Percentiles rank a stretch among this genome's conserved stretches.
Evolutionary conservation across 495 filamentous ascomycete species (phyloP).

Genomic region (Hypoxylon lenormandii): DNA sequence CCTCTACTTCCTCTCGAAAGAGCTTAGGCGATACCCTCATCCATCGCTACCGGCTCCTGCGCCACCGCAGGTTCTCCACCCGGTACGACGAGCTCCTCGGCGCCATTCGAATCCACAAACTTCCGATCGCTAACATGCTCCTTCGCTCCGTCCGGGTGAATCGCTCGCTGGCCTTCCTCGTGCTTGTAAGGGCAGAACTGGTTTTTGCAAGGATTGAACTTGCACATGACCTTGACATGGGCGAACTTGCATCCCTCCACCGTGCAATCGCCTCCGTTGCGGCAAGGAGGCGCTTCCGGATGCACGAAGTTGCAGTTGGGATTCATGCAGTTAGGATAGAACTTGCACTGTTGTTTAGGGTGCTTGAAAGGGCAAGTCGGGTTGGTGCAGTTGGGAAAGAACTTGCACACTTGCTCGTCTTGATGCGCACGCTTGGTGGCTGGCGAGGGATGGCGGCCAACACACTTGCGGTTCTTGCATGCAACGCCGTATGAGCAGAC

Average conservation of each 20-base stretch:
- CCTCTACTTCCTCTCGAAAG: constrained; percentile 1
- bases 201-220: constrained; percentile 90
- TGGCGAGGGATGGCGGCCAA: constrained; percentile 90
- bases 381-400: constrained; percentile 94
- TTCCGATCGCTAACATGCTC: constrained; percentile 89
- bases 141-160: constrained; percentile 71
- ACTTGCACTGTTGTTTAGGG: constrained; percentile 82
- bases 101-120: constrained; percentile 74
- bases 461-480: constrained; percentile 95
- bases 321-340: constrained; percentile 93
- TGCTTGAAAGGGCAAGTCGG: constrained; percentile 87
- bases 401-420: constrained; percentile 88
- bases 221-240: constrained; percentile 84
- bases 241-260: constrained; percentile 88
- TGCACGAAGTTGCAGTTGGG: constrained; percentile 87
- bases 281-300: constrained; percentile 79
- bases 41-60: constrained; percentile 36
- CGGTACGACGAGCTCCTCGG: constrained; percentile 83
- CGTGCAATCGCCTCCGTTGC: constrained; percentile 92
- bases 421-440: constrained; percentile 80
- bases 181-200: constrained; percentile 87
- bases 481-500: constrained; percentile 85
- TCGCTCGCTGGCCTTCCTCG: constrained; percentile 83
- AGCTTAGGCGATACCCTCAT: constrained; percentile 30
- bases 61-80: constrained; percentile 54